Conservation (phyloP, 345 rosid species). For the Ceriops zippeliana region DNA sequence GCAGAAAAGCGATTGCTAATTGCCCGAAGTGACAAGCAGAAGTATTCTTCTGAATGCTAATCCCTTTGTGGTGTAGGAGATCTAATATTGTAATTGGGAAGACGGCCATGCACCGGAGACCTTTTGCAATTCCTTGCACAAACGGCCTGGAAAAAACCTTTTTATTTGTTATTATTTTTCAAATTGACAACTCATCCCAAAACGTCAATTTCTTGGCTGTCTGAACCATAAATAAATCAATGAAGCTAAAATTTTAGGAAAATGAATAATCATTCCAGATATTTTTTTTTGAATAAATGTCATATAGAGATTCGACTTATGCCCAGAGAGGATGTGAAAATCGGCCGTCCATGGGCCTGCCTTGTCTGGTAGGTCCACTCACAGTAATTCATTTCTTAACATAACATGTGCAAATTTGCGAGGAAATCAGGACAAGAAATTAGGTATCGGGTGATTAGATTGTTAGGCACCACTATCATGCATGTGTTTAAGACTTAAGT, state of each 20-base stretch:
- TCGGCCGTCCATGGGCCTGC: too few species aligned
- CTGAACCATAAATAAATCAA: too few species aligned
- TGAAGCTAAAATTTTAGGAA: too few species aligned
- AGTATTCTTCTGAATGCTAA: background rate
- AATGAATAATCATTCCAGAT: too few species aligned
- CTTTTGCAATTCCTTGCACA: background rate
- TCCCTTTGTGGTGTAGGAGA: background rate
- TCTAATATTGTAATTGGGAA: background rate
- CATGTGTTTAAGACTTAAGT: slow-evolving; percentile 8
- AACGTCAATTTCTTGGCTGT: background rate
- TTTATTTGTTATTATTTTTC: too few species aligned
- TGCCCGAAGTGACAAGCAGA: too few species aligned
- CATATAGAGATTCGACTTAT: too few species aligned
- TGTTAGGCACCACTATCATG: slow-evolving; percentile 3
- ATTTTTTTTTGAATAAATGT: too few species aligned
- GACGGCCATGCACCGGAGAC: background rate
- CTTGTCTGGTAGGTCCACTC: too few species aligned
- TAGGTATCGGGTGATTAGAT: slow-evolving; percentile 19
- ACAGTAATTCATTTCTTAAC: too few species aligned
- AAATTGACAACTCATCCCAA: background rate
- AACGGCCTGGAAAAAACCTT: background rate
- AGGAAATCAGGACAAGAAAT: slow-evolving; percentile 22
- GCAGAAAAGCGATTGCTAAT: background rate
- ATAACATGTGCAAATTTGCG: background rate
- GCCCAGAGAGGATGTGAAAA: too few species aligned